These are phyloP conservation scores for Infundibulicybe gibba DNA, from an alignment of 768 basidiomycete genomes.

Conservation along the genomic window DNA sequence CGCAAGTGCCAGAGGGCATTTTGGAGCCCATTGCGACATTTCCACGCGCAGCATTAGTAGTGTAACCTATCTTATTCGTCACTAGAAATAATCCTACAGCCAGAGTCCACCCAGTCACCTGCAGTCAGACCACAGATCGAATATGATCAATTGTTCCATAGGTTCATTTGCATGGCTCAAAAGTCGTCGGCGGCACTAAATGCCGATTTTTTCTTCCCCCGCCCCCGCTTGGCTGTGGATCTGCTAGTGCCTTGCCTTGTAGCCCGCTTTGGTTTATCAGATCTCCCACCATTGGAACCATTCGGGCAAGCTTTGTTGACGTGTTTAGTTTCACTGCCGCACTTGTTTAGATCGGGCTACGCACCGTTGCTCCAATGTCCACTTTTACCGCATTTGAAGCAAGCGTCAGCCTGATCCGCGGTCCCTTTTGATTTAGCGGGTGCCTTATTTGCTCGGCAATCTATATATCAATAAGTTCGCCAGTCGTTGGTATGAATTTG, in stretches of 20 bases:
- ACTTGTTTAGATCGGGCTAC: conserved; percentile 7
- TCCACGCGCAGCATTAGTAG: too few species aligned
- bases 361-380: conserved; percentile 64
- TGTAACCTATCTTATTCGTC: too few species aligned
- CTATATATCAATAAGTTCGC: conserved; percentile 11
- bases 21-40: too few species aligned
- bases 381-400: conserved; percentile 54
- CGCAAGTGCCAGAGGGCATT: too few species aligned
- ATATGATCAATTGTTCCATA: too few species aligned
- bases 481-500: conserved; percentile 23
- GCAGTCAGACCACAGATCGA: too few species aligned
- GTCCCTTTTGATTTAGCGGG: conserved; percentile 8
- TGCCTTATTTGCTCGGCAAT: conserved; percentile 50
- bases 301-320: conserved; percentile 8
- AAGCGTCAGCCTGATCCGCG: conserved; percentile 40
- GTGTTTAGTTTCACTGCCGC: background rate
- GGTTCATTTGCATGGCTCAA: background rate
- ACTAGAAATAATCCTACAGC: too few species aligned
- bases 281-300: background rate
- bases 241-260: conserved; percentile 10
- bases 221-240: conserved; percentile 19
- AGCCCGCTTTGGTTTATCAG: conserved; percentile 19
- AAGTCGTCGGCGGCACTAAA: conserved; percentile 31
- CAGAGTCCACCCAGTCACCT: too few species aligned
- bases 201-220: conserved; percentile 29